phyloP scores from a whole-genome alignment of 257 asterid species.

The Nicotiana paniculata region DNA sequence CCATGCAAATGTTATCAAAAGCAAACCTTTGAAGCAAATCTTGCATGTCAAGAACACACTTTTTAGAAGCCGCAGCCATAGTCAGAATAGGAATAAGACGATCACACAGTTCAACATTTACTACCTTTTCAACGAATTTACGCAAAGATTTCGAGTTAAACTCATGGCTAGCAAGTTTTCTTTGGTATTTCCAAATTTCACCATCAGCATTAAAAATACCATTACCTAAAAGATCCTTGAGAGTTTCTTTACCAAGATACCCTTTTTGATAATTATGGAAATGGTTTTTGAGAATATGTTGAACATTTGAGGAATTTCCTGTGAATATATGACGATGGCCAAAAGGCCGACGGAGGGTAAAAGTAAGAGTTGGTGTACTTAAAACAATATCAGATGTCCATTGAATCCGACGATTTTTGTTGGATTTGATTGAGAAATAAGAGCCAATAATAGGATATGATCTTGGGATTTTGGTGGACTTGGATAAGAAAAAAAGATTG shows the following conservation, averaged over 20 bases:
- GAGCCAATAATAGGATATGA: slow-evolving; percentile 54
- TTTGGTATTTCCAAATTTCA: slow-evolving; percentile 43
- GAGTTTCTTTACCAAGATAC: slow-evolving; percentile 7
- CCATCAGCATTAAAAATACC: slow-evolving; percentile 66
- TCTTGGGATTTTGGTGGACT: slow-evolving; percentile 22
- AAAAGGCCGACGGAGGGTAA: slow-evolving; percentile 55
- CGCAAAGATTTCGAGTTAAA: slow-evolving; percentile 52
- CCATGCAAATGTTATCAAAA: slow-evolving; percentile 17
- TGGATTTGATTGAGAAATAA: slow-evolving; percentile 22
- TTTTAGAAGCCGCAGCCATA: slow-evolving; percentile 11
- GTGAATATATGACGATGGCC: slow-evolving; percentile 41
- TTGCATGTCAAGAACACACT: slow-evolving; percentile 1
- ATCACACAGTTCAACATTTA: slow-evolving; percentile 31
- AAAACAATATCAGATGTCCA: slow-evolving; percentile 42
- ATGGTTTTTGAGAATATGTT: slow-evolving; percentile 49
- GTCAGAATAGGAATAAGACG: slow-evolving; percentile 41
- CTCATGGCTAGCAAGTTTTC: slow-evolving; percentile 59
- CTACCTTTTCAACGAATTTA: slow-evolving; percentile 39
- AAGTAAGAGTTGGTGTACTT: slow-evolving; percentile 37
- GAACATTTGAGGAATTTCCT: slow-evolving; percentile 51
- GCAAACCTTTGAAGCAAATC: slow-evolving; percentile 11
- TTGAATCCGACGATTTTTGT: slow-evolving; percentile 36
- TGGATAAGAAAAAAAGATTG: not conserved
- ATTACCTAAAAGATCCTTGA: slow-evolving; percentile 49
- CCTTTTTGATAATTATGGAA: slow-evolving; percentile 55